Percentiles rank a stretch among this genome's conserved stretches.
These are phyloP conservation scores for Moringa oleifera DNA, from an alignment of 345 rosid species.

Conservation along the genomic window DNA sequence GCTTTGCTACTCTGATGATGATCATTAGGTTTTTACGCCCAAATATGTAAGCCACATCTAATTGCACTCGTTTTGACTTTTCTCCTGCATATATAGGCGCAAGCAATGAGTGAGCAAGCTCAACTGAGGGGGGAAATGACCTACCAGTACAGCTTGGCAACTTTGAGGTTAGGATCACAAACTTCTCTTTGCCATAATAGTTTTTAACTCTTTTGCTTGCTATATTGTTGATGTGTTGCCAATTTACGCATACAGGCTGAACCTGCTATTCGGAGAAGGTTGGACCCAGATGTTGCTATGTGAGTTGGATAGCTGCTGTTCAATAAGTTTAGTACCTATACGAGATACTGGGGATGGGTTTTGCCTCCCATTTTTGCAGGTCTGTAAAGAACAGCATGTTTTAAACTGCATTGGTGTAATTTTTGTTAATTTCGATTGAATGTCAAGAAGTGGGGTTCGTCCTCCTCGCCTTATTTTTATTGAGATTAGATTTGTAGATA, in stretches of 20 bases:
- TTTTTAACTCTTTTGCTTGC: background rate
- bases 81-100: slow-evolving; percentile 49
- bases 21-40: background rate
- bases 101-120: slow-evolving; percentile 97
- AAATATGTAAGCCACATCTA: background rate
- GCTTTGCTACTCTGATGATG: background rate
- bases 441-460: too few relatives aligned
- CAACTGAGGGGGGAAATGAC: slow-evolving; percentile 91
- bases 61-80: background rate
- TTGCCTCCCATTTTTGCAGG: background rate
- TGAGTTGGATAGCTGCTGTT: slow-evolving; percentile 9
- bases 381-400: too few relatives aligned
- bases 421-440: too few relatives aligned
- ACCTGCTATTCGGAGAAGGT: slow-evolving; percentile 64
- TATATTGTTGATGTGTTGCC: background rate
- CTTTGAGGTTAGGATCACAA: slow-evolving; percentile 52
- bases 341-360: background rate
- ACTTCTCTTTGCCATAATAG: background rate
- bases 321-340: background rate
- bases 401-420: too few relatives aligned
- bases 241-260: slow-evolving; percentile 42
- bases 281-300: slow-evolving; percentile 74
- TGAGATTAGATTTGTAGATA: too few relatives aligned
- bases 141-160: slow-evolving; percentile 84
- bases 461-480: too few relatives aligned